A percentile compares a stretch with the other conserved stretches of the same genome.
These are phyloP conservation scores for Pyrenochaeta sp. DNA, from an alignment of 2,329 filamentous ascomycete species.

Conservation along the genomic window DNA sequence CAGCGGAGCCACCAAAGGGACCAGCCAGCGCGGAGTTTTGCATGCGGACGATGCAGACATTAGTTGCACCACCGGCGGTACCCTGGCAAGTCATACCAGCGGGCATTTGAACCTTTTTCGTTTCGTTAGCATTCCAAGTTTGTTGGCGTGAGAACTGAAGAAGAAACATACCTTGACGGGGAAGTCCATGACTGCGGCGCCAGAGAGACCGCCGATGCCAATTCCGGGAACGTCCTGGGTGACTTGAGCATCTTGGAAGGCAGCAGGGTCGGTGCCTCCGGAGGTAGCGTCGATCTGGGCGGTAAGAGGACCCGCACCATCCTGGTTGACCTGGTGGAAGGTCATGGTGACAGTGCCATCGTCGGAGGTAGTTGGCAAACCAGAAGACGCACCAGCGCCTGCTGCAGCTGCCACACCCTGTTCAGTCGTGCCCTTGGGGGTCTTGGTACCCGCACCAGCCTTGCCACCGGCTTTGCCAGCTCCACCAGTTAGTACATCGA, in stretches of 20 bases:
- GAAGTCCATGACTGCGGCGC: constrained; percentile 70
- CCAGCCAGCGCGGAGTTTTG: constrained; percentile 69
- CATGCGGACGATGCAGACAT: constrained; percentile 72
- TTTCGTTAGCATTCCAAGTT: constrained; percentile 5
- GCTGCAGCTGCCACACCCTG: constrained; percentile 62
- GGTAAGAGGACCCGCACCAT: constrained; percentile 70
- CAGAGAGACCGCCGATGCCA: constrained; percentile 65
- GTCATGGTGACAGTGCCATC: constrained; percentile 70
- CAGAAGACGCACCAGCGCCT: constrained; percentile 62
- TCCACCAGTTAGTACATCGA: constrained; percentile 33
- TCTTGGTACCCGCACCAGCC: constrained; percentile 58
- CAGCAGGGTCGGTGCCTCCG: constrained; percentile 66
- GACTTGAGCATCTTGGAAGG: constrained; percentile 68
- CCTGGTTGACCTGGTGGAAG: constrained; percentile 76
- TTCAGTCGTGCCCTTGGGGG: constrained; percentile 58
- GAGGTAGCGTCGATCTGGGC: constrained; percentile 70
- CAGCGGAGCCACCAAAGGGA: constrained; percentile 72
- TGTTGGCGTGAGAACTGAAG: background rate
- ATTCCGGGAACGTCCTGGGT: constrained; percentile 69
- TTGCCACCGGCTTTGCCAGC: constrained; percentile 12
- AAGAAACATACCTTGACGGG: constrained; percentile 57
- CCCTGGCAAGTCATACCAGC: constrained; percentile 72
- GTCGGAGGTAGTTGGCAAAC: constrained; percentile 69
- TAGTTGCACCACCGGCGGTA: constrained; percentile 64
- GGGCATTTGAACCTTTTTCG: constrained; percentile 66